phyloP scores from a whole-genome alignment of 768 basidiomycete genomes.

The Hericium erinaceus region DNA sequence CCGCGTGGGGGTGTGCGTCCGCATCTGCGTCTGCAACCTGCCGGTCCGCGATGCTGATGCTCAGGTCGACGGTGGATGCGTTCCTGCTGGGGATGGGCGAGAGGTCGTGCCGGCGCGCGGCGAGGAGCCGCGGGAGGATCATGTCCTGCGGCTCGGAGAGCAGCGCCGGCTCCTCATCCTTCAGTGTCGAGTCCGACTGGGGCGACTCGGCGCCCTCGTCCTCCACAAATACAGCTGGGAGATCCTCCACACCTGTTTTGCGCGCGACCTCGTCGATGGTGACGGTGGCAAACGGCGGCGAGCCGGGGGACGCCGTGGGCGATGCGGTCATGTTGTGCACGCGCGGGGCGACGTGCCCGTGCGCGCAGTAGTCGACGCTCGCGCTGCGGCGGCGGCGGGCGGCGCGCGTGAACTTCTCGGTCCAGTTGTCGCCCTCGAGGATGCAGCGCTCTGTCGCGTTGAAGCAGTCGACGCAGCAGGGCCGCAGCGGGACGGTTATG shows the following conservation, averaged over 20 bases:
- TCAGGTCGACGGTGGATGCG: conserved; percentile 7
- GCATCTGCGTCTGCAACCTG: background rate
- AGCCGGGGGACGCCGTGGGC: background rate
- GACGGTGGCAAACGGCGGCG: conserved; percentile 1
- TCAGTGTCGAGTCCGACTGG: background rate
- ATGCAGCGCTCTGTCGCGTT: conserved; percentile 47
- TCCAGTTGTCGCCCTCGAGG: conserved; percentile 47
- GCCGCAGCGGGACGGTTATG: conserved; percentile 58
- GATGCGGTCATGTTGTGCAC: background rate
- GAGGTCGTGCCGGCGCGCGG: conserved; percentile 1
- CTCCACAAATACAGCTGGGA: too few species aligned
- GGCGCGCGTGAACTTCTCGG: conserved; percentile 53
- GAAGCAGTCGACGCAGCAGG: conserved; percentile 62
- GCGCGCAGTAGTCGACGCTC: conserved; percentile 15
- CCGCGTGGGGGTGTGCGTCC: background rate
- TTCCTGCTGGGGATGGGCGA: conserved; percentile 13
- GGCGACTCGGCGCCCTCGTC: background rate
- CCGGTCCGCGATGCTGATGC: background rate
- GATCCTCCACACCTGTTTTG: background rate
- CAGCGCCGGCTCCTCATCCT: background rate
- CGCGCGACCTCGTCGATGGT: conserved; percentile 5
- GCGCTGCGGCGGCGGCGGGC: conserved; percentile 47
- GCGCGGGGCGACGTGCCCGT: background rate
- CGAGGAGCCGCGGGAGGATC: conserved; percentile 4
- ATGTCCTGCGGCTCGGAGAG: background rate